Percentiles rank a stretch among this genome's conserved stretches.
phyloP scores from a whole-genome alignment of 179 eudicot species.

The Silene coronaria region DNA sequence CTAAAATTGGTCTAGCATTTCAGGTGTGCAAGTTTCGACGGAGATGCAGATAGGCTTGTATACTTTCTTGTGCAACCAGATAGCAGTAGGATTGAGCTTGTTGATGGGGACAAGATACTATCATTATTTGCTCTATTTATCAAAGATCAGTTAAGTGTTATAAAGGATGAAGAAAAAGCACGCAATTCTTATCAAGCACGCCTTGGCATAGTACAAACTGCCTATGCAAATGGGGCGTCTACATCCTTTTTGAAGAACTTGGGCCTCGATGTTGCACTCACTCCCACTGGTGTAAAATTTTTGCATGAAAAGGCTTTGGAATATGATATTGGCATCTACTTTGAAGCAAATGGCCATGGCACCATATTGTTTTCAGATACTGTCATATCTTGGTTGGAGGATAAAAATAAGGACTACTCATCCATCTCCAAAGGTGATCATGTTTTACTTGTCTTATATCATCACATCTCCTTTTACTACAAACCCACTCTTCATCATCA shows the following conservation, averaged over 20 bases:
- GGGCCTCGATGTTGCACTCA: constrained; percentile 67
- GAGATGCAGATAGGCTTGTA: constrained; percentile 96
- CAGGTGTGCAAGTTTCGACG: constrained; percentile 99
- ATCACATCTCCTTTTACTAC: neutral
- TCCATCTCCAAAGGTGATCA: constrained; percentile 50
- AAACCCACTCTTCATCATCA: neutral
- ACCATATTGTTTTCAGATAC: constrained; percentile 76
- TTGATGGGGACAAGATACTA: constrained; percentile 93
- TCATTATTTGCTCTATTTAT: constrained; percentile 74
- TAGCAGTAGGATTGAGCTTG: constrained; percentile 55
- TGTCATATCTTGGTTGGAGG: constrained; percentile 59
- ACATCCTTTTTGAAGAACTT: constrained; percentile 65
- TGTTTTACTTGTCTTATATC: neutral
- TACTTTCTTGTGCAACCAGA: constrained; percentile 59
- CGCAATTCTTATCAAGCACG: constrained; percentile 31
- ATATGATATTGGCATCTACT: constrained; percentile 85
- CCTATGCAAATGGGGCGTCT: constrained; percentile 97
- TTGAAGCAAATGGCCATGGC: constrained; percentile 99
- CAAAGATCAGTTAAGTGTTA: constrained; percentile 54
- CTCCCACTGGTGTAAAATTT: constrained; percentile 92
- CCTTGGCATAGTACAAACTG: constrained; percentile 86
- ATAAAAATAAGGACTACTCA: constrained; percentile 38
- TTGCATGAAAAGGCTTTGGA: constrained; percentile 90
- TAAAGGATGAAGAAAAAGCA: constrained; percentile 28
- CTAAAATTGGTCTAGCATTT: constrained; percentile 44